Evolutionary conservation across 2,329 filamentous ascomycete genomes (phyloP).

Genomic region (Ophiostoma australiae): DNA sequence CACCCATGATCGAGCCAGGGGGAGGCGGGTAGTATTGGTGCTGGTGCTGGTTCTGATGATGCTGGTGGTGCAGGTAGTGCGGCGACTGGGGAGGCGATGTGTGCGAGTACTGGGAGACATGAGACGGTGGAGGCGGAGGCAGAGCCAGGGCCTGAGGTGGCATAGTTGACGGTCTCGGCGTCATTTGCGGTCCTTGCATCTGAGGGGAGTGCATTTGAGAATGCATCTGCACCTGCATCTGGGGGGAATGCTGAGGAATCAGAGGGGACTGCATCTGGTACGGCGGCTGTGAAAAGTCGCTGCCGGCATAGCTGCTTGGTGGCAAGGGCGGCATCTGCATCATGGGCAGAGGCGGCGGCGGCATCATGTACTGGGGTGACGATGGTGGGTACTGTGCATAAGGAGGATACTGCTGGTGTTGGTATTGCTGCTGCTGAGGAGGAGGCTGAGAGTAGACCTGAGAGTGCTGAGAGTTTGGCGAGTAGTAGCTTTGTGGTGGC

Average conservation of each 20-base stretch:
- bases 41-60: not conserved
- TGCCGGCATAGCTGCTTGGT: conserved; percentile 15
- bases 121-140: not conserved
- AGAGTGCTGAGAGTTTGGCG: not conserved
- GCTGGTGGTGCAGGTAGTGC: not conserved
- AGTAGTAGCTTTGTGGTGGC: not conserved
- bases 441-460: not conserved
- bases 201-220: not conserved
- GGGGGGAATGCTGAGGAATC: not conserved
- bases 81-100: not conserved
- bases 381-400: not conserved
- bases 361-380: not conserved
- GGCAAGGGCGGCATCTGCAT: conserved; percentile 3
- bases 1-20: not conserved
- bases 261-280: not conserved
- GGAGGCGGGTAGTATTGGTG: not conserved
- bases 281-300: conserved; percentile 13
- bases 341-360: conserved; percentile 9
- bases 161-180: not conserved
- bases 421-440: not conserved
- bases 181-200: not conserved
- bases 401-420: conserved; percentile 4
- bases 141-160: not conserved
- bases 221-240: not conserved
- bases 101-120: not conserved